Evolutionary conservation across 345 rosid species (phyloP).

Genomic region (Lagerstroemia speciosa): DNA sequence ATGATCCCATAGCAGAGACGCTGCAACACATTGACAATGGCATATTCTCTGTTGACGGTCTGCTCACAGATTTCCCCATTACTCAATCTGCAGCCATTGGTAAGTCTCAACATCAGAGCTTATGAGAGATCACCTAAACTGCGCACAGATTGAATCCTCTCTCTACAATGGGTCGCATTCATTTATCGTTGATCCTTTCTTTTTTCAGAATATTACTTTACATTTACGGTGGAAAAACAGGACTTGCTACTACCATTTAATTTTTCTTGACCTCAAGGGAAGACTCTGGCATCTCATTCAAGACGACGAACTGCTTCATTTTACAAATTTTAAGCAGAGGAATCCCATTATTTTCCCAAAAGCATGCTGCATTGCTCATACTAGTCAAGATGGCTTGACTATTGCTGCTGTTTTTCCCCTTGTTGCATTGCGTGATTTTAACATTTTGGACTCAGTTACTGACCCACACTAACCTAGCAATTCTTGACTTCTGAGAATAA

Average conservation of each 20-base stretch:
- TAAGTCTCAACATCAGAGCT: constrained; percentile 11
- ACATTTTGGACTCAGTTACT: too few relatives aligned
- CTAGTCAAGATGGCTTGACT: too few relatives aligned
- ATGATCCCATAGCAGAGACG: constrained; percentile 72
- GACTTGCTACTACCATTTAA: neutral
- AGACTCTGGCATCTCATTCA: neutral
- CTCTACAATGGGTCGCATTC: neutral
- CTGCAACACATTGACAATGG: constrained; percentile 63
- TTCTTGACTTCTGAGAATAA: constrained; percentile 1
- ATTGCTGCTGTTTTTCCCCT: too few relatives aligned
- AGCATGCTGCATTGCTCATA: too few relatives aligned
- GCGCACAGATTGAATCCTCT: neutral
- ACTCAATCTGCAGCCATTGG: constrained; percentile 70
- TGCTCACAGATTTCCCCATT: constrained; percentile 79
- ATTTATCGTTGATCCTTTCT: neutral
- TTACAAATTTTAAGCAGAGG: neutral
- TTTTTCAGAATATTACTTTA: neutral
- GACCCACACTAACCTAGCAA: constrained; percentile 1
- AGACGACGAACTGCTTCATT: neutral
- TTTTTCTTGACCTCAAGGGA: neutral
- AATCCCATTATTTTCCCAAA: too few relatives aligned
- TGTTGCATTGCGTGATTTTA: too few relatives aligned
- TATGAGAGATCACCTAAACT: neutral
- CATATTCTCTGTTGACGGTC: constrained; percentile 79
- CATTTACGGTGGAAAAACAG: neutral